Conservation (phyloP, 305 asterid species). For the Solanum chacoense region DNA sequence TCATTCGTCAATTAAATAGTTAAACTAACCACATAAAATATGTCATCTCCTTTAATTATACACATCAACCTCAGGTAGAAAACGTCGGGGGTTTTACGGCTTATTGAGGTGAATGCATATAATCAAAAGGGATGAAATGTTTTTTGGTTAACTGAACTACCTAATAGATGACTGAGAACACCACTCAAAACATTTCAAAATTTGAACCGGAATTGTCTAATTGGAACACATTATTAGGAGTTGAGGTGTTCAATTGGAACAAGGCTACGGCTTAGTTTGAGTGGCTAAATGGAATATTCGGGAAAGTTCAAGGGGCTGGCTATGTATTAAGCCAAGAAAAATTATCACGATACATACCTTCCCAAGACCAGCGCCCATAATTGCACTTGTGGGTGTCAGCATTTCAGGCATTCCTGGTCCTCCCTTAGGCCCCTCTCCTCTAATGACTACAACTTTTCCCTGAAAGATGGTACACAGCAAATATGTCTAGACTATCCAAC, state of each 20-base stretch:
- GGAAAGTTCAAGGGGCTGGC: background rate
- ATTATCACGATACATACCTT: slow-evolving; percentile 33
- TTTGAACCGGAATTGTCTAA: background rate
- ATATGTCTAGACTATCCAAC: background rate
- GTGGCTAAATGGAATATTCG: background rate
- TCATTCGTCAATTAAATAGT: background rate
- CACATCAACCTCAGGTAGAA: background rate
- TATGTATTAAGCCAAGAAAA: background rate
- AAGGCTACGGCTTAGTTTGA: background rate
- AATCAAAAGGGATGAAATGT: background rate
- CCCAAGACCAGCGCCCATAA: slow-evolving; percentile 99
- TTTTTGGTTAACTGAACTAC: background rate
- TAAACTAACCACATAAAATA: background rate
- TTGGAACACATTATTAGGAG: background rate
- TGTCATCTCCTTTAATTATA: background rate
- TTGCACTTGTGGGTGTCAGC: slow-evolving; percentile 98
- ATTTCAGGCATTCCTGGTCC: slow-evolving; percentile 99
- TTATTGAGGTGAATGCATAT: background rate
- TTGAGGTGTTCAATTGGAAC: background rate
- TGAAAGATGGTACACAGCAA: slow-evolving; percentile 14
- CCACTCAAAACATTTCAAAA: background rate
- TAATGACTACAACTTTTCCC: slow-evolving; percentile 91
- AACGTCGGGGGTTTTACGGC: background rate
- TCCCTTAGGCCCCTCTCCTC: slow-evolving; percentile 99
- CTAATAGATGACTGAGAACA: background rate